Evolutionary conservation across 2,329 filamentous ascomycete species (phyloP).

Genomic region (Lachnellula willkommii): DNA sequence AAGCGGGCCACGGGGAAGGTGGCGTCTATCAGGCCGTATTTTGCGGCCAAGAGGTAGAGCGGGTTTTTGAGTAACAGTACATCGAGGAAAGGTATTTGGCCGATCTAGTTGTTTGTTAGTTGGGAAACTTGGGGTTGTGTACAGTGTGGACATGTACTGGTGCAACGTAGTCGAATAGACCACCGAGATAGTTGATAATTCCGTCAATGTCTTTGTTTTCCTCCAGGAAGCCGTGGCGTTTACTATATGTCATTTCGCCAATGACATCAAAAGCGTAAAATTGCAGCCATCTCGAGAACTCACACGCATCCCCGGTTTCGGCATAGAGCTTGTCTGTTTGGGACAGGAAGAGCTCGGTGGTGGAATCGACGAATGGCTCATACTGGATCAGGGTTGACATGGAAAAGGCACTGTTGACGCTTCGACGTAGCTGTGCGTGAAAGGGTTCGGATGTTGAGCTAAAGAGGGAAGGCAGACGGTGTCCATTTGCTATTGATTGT

Average conservation of each 20-base stretch:
- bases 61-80: conserved; percentile 69
- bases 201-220: conserved; percentile 69
- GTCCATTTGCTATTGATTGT: conserved; percentile 64
- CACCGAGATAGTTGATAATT: conserved; percentile 60
- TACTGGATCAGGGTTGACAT: conserved; percentile 75
- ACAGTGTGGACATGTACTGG: conserved; percentile 42
- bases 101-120: conserved; percentile 44
- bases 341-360: conserved; percentile 63
- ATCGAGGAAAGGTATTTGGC: conserved; percentile 70
- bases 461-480: conserved; percentile 66
- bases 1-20: conserved; percentile 71
- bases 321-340: conserved; percentile 54
- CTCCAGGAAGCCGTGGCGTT: conserved; percentile 70
- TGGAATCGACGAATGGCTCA: conserved; percentile 74
- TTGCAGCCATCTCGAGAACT: conserved; percentile 69
- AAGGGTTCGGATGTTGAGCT: conserved; percentile 69
- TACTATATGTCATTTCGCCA: conserved; percentile 70
- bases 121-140: not conserved
- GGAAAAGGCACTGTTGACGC: conserved; percentile 70
- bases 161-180: conserved; percentile 65
- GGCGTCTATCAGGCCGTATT: conserved; percentile 60
- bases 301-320: conserved; percentile 40
- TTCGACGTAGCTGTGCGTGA: conserved; percentile 68
- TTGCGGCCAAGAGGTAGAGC: conserved; percentile 61
- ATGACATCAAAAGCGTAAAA: conserved; percentile 81